Evolutionary conservation across 441 rosid species (phyloP), one percentile per base, ranked within the genome.

Genomic region (Corymbia calophylla): DNA sequence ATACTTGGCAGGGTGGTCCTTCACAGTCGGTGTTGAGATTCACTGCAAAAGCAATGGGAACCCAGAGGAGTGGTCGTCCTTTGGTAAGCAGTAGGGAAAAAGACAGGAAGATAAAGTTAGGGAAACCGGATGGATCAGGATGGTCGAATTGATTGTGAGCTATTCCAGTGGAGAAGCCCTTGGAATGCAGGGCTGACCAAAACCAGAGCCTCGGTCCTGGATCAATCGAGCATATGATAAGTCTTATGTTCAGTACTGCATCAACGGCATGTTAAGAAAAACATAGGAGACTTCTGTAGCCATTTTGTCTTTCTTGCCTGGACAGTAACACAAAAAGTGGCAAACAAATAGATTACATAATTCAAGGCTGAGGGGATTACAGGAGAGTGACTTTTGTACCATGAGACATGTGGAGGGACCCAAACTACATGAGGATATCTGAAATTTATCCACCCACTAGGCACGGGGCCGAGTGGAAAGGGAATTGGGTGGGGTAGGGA

Each of bases 1-100:
- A 55, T 55, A 88, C 90, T 48, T 90, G 86, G 88, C 58, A 89
- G 87, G 94, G 91, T 3, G 91, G 93, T 11, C 86, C 53, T 89
- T 77, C 49, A 86, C 54, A 18, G 89, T 48, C 49, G 88, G 88
- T 47, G 35, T 87, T 29, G 88, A 88, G 86, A 87, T 86, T n/a
- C 29, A 16, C 49, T 8, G 66, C 31, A 39, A 81, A 51, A 23
- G 53, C 62, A 23, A 53, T 86, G 39, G 35, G 17, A 56, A 64
- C 16, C 29, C 8, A 11, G 88, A 89, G 31, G 90, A 73, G 25
- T 31, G 17, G 7, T 17, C 88, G 4, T 68, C 35, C 4, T 87
- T 49, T 2, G 88, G 21, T 16, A 90, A 48, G 77, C 88, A 87
- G 39, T 90, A 89, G 1, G 51, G 86, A 13, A 9, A 93, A 77